A percentile compares a stretch with the other conserved stretches of the same genome.
Conservation (phyloP, 345 rosid genomes). For the Sisymbrium irio region DNA sequence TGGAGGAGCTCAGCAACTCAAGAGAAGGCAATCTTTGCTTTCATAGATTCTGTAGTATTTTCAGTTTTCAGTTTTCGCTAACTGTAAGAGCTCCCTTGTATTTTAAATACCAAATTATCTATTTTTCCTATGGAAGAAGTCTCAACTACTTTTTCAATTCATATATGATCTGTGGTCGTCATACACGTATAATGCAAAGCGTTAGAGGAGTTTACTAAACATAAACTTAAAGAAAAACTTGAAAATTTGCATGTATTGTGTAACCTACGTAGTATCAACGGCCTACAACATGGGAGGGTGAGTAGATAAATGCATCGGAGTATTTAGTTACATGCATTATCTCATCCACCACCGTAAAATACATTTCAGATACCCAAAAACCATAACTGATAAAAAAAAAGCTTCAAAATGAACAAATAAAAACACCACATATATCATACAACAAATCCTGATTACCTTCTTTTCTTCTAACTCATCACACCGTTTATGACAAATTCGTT, state of each 20-base stretch:
- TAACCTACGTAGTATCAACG: slow-evolving; percentile 9
- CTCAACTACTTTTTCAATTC: neutral
- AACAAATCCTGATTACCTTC: neutral
- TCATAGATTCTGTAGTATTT: slow-evolving; percentile 15
- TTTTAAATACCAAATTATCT: neutral
- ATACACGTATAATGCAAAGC: neutral
- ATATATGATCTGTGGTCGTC: neutral
- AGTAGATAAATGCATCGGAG: slow-evolving; percentile 6
- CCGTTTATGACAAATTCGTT: neutral
- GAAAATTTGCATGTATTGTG: neutral
- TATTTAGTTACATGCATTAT: neutral
- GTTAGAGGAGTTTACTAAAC: neutral
- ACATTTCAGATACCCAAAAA: neutral
- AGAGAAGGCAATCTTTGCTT: slow-evolving; percentile 13
- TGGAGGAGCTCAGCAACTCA: slow-evolving; percentile 2
- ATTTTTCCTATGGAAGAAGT: neutral
- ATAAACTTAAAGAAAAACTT: neutral
- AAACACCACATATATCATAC: neutral
- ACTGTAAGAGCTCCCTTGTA: slow-evolving; percentile 28
- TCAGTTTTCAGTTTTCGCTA: slow-evolving; percentile 21
- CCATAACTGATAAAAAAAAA: neutral
- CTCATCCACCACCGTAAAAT: neutral
- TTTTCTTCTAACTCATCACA: neutral
- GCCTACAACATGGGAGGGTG: slow-evolving; percentile 1
- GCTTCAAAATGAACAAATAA: neutral